Percentiles rank a stretch among this genome's conserved stretches.
Conservation (phyloP, 2,329 filamentous ascomycete species). For the Fusarium domesticum region DNA sequence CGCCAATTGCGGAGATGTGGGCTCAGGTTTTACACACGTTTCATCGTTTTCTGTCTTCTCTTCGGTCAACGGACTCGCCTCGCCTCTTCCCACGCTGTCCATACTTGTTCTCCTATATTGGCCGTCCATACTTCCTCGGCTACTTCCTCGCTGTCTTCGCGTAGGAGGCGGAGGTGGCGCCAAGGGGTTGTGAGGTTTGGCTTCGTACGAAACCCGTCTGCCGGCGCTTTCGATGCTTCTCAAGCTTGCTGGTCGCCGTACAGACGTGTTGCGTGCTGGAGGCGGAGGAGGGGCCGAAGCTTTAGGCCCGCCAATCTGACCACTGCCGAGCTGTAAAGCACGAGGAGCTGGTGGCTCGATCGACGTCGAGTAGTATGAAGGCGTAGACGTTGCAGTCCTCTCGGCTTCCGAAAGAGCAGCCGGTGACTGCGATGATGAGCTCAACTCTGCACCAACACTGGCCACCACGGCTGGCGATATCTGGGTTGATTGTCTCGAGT, state of each 20-base stretch:
- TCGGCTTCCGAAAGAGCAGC: slow-evolving; percentile 21
- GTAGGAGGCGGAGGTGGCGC: slow-evolving; percentile 45
- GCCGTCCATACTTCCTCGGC: slow-evolving; percentile 43
- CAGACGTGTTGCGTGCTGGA: slow-evolving; percentile 44
- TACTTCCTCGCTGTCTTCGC: slow-evolving; percentile 48
- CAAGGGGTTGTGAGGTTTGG: slow-evolving; percentile 30
- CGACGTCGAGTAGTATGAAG: slow-evolving; percentile 10
- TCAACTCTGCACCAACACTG: slow-evolving; percentile 36
- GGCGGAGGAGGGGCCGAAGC: slow-evolving; percentile 41
- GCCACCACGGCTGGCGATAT: slow-evolving; percentile 21
- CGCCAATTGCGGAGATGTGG: slow-evolving; percentile 17
- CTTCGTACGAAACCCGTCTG: slow-evolving; percentile 29
- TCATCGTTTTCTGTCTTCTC: slow-evolving; percentile 10
- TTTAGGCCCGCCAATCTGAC: slow-evolving; percentile 13
- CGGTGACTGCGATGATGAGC: slow-evolving; percentile 17
- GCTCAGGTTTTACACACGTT: slow-evolving; percentile 9
- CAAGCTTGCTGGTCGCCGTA: slow-evolving; percentile 44
- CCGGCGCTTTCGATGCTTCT: slow-evolving; percentile 39
- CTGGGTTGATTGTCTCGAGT: slow-evolving; percentile 31
- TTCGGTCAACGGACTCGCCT: slow-evolving; percentile 17
- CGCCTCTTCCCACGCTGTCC: slow-evolving; percentile 27
- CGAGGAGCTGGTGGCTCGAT: slow-evolving; percentile 11
- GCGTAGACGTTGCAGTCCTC: slow-evolving; percentile 5
- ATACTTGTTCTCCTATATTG: slow-evolving; percentile 33
- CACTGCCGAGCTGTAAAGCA: slow-evolving; percentile 12